These are phyloP conservation scores for Cucurbita moschata DNA, from an alignment of 306 rosid species.

Conservation along the genomic window DNA sequence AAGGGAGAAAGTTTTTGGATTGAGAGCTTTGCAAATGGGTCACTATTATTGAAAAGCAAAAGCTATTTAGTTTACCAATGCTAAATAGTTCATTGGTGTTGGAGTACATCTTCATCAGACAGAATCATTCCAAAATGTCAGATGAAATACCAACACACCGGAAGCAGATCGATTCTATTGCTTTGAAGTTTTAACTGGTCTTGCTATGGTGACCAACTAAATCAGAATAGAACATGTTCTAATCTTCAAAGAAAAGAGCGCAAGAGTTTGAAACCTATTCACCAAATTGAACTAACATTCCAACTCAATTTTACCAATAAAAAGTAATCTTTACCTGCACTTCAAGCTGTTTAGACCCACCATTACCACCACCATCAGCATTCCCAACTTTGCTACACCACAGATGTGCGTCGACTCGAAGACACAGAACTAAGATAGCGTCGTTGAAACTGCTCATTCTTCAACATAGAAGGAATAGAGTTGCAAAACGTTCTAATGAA, in stretches of 20 bases:
- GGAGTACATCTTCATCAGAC: too few species aligned
- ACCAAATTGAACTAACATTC: neutral
- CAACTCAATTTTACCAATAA: neutral
- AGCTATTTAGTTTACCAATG: too few species aligned
- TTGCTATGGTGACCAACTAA: too few species aligned
- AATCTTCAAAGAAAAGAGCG: neutral
- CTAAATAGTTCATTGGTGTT: too few species aligned
- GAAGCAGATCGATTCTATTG: too few species aligned
- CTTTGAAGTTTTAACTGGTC: too few species aligned
- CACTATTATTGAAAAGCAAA: too few species aligned
- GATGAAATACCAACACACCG: too few species aligned
- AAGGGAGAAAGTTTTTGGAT: too few species aligned
- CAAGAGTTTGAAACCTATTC: neutral
- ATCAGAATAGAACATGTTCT: too few species aligned
- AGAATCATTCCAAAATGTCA: too few species aligned
- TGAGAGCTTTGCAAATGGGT: too few species aligned
- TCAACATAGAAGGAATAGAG: neutral
- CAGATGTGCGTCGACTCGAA: neutral
- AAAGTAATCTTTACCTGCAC: neutral
- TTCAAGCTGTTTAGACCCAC: neutral
- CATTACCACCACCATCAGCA: neutral
- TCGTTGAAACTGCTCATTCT: neutral
- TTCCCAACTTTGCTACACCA: neutral
- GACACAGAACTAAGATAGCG: neutral
- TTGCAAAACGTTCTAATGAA: neutral